Evolutionary conservation across 805 yeast genomes (phyloP).

Genomic region (Yarrowia sp.): DNA sequence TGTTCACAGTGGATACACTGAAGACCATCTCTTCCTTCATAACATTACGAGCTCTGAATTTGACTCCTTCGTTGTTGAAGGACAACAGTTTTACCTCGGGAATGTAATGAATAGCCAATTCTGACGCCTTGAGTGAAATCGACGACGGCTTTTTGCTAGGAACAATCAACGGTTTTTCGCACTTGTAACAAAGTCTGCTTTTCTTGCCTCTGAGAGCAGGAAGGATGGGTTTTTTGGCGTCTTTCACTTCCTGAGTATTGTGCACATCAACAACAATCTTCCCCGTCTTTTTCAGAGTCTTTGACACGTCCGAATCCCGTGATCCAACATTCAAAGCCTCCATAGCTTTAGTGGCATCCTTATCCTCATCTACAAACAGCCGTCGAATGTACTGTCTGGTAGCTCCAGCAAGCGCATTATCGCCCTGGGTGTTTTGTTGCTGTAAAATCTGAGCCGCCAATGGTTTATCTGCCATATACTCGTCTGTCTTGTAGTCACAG

Average conservation of each 20-base stretch:
- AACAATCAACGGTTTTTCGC: neutral
- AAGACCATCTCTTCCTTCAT: conserved; percentile 5
- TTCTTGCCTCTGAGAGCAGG: conserved; percentile 6
- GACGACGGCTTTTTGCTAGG: conserved; percentile 18
- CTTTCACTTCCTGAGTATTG: neutral
- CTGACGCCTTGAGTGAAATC: neutral
- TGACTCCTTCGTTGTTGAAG: neutral
- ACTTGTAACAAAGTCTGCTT: conserved; percentile 1
- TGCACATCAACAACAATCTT: neutral
- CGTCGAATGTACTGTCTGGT: conserved; percentile 12
- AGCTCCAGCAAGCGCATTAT: neutral
- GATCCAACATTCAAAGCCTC: neutral
- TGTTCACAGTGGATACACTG: neutral
- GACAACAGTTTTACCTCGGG: neutral
- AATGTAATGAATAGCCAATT: neutral
- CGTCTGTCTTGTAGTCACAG: neutral
- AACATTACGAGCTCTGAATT: neutral
- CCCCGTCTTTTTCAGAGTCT: neutral
- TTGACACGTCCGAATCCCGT: neutral
- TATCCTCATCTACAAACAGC: neutral
- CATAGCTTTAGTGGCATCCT: neutral
- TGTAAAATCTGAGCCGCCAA: conserved; percentile 10
- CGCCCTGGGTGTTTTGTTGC: neutral
- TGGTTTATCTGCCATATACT: neutral
- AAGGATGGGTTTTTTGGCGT: neutral